Percentiles rank a stretch among this genome's conserved stretches.
Conservation (phyloP, 371 early-diverging fungal species). For the Rhizomucor miehei region DNA sequence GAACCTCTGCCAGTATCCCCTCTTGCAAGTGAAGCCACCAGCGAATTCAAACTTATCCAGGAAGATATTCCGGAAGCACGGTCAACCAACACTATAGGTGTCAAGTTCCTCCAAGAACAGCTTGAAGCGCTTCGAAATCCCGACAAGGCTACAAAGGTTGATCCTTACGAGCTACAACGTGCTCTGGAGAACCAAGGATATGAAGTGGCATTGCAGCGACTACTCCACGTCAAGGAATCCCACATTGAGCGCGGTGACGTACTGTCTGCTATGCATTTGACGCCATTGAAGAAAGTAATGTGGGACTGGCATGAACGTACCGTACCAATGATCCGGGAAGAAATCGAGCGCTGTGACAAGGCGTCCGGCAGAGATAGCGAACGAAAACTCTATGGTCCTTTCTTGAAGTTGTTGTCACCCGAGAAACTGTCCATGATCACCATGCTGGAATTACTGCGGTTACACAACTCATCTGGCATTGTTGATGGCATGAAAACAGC, state of each 20-base stretch:
- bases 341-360: constrained; percentile 50
- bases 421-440: constrained; percentile 84
- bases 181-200: constrained; percentile 84
- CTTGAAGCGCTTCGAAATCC: constrained; percentile 55
- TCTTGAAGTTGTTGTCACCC: constrained; percentile 68
- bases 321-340: constrained; percentile 62
- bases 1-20: neutral
- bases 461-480: constrained; percentile 57
- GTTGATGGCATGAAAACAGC: constrained; percentile 67
- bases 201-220: constrained; percentile 70
- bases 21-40: neutral
- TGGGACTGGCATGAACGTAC: constrained; percentile 79
- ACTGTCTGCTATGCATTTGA: constrained; percentile 47
- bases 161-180: constrained; percentile 76
- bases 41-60: neutral
- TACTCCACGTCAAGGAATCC: constrained; percentile 58
- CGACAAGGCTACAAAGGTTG: constrained; percentile 35
- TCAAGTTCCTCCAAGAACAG: constrained; percentile 73
- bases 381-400: constrained; percentile 64
- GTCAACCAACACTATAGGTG: constrained; percentile 66
- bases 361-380: constrained; percentile 27
- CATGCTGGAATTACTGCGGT: constrained; percentile 76
- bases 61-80: constrained; percentile 33
- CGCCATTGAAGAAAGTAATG: constrained; percentile 57
- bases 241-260: constrained; percentile 58